Evolutionary conservation across 768 basidiomycete genomes (phyloP).

Genomic region (Suillus subaureus): DNA sequence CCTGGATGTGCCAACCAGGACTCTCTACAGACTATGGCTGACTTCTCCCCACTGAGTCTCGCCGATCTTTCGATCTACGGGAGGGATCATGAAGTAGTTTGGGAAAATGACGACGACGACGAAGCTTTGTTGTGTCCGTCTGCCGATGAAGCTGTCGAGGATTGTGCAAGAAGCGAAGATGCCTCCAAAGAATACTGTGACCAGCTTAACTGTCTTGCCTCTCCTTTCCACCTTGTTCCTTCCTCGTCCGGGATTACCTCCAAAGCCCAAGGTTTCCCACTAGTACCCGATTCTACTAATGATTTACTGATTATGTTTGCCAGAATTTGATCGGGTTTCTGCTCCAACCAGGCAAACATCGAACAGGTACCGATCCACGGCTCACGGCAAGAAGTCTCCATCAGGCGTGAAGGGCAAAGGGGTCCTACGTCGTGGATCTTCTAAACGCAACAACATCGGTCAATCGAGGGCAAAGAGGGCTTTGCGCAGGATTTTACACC

Average conservation of each 20-base stretch:
- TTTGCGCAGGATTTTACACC: conserved; percentile 11
- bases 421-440: conserved; percentile 27
- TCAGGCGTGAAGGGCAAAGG: conserved; percentile 19
- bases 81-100: conserved; percentile 15
- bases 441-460: conserved; percentile 26
- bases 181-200: background rate
- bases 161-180: background rate
- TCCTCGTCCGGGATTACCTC: background rate
- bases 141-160: conserved; percentile 24
- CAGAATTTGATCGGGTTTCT: background rate
- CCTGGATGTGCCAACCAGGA: conserved; percentile 27
- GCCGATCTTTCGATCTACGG: conserved; percentile 11
- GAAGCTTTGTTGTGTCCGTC: conserved; percentile 26
- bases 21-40: conserved; percentile 24
- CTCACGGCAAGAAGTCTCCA: conserved; percentile 18
- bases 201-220: conserved; percentile 8
- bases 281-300: background rate
- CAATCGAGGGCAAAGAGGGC: conserved; percentile 19
- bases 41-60: conserved; percentile 24
- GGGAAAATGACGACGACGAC: conserved; percentile 32
- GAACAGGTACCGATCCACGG: conserved; percentile 17
- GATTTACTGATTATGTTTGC: background rate
- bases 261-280: background rate
- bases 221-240: conserved; percentile 10
- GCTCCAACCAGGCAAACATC: conserved; percentile 5